Evolutionary conservation across 495 filamentous ascomycete species (phyloP).

Genomic region (Podospora bellae-mahoneyi): DNA sequence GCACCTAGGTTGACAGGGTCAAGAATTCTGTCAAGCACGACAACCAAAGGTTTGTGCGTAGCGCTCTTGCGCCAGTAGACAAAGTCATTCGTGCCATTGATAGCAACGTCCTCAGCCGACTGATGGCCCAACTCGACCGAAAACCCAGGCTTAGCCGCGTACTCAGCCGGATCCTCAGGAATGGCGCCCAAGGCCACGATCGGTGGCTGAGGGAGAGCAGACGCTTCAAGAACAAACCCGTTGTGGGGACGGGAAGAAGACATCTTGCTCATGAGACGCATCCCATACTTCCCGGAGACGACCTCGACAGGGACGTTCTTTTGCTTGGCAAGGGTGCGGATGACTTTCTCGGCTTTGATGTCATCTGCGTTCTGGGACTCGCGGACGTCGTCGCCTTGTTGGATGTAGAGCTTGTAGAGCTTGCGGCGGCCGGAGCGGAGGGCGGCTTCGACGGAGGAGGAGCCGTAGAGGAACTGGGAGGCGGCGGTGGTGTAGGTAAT

Average conservation of each 20-base stretch:
- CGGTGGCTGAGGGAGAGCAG: conserved; percentile 72
- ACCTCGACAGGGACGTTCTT: conserved; percentile 53
- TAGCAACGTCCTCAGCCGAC: conserved; percentile 62
- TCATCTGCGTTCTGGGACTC: conserved; percentile 48
- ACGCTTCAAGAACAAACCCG: conserved; percentile 83
- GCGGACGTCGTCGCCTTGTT: conserved; percentile 50
- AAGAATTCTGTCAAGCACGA: conserved; percentile 78
- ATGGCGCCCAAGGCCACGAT: conserved; percentile 56
- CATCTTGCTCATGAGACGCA: conserved; percentile 77
- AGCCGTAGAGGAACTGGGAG: conserved; percentile 88
- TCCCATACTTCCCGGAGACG: conserved; percentile 44
- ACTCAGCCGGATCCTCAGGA: conserved; percentile 33
- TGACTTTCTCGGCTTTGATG: conserved; percentile 34
- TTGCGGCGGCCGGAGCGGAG: conserved; percentile 64
- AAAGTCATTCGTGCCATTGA: conserved; percentile 59
- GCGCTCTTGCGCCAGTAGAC: conserved; percentile 33
- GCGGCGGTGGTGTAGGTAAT: conserved; percentile 81
- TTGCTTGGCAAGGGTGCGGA: conserved; percentile 59
- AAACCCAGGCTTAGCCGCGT: conserved; percentile 46
- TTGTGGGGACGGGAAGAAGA: conserved; percentile 82
- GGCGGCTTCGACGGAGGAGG: conserved; percentile 75
- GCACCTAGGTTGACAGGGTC: conserved; percentile 89
- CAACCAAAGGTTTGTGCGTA: conserved; percentile 66
- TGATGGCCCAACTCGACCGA: conserved; percentile 62
- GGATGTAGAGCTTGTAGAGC: conserved; percentile 82